Evolutionary conservation across 768 basidiomycete species (phyloP).

Genomic region (Tricholomella constricta): DNA sequence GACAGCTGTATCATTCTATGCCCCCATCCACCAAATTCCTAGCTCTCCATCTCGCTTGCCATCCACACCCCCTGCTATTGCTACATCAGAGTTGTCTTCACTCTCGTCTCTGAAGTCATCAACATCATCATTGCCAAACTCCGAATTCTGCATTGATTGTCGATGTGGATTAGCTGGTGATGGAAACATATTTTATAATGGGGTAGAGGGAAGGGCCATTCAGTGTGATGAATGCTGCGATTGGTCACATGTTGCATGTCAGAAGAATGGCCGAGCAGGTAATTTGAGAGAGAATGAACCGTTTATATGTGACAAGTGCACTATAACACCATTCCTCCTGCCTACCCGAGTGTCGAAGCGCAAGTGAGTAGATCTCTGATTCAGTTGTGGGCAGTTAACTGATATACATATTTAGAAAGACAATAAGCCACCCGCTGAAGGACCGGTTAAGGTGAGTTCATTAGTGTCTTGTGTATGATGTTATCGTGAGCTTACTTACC

Average conservation of each 20-base stretch:
- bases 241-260: slow-evolving; percentile 31
- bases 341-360: not conserved
- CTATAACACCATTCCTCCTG: not conserved
- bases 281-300: slow-evolving; percentile 3
- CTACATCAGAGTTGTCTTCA: not conserved
- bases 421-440: not conserved
- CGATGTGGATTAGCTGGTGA: not conserved
- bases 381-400: not conserved
- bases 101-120: not conserved
- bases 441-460: not conserved
- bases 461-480: too few species aligned
- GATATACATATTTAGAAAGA: not conserved
- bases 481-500: not conserved
- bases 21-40: too few species aligned
- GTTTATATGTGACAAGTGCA: slow-evolving; percentile 22
- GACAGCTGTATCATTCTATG: not conserved
- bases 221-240: slow-evolving; percentile 20
- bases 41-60: not conserved
- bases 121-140: not conserved
- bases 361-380: not conserved
- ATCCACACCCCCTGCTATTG: not conserved
- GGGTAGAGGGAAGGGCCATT: slow-evolving; percentile 17
- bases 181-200: not conserved
- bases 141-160: not conserved
- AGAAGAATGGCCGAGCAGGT: slow-evolving; percentile 23